Percentiles rank a stretch among this genome's conserved stretches.
Evolutionary conservation across 2,329 filamentous ascomycete genomes (phyloP).

Genomic region (Ilyonectria robusta): DNA sequence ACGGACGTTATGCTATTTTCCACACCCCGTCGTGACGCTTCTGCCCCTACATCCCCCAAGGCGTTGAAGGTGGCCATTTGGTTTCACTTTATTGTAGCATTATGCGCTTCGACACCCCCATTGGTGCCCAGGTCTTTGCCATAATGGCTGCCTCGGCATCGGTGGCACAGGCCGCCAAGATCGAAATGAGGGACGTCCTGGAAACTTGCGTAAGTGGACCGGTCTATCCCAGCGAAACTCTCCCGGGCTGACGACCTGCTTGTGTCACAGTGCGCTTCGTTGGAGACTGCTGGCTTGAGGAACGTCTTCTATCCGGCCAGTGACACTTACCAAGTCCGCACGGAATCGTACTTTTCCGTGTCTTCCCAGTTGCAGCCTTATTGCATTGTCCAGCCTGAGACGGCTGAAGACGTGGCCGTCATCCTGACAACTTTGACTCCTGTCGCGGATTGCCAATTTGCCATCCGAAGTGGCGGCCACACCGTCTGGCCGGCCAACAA

Average conservation of each 20-base stretch:
- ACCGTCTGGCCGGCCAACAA: conserved; percentile 28
- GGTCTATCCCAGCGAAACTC: not conserved
- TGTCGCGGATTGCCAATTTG: conserved; percentile 31
- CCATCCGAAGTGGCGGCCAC: conserved; percentile 36
- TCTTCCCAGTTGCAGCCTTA: conserved; percentile 38
- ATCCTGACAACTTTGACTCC: conserved; percentile 31
- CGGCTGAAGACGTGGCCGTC: conserved; percentile 38
- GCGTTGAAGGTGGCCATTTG: not conserved
- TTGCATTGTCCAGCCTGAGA: conserved; percentile 46
- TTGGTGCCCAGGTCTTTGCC: not conserved
- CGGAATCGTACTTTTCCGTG: conserved; percentile 44
- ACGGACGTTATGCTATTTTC: not conserved
- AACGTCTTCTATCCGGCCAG: conserved; percentile 30
- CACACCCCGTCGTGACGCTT: not conserved
- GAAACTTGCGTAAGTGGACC: conserved; percentile 13
- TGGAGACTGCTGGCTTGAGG: conserved; percentile 30
- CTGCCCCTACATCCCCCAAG: not conserved
- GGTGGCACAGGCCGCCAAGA: not conserved
- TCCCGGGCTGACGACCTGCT: conserved; percentile 1
- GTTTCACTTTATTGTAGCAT: not conserved
- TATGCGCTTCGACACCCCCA: conserved; percentile 2
- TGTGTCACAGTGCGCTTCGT: conserved; percentile 23
- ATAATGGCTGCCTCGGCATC: not conserved
- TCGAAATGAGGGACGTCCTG: not conserved
- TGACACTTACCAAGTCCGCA: conserved; percentile 34